Conservation (phyloP, 1,284 basidiomycete genomes). For the Rhodotorula mucilaginosa region DNA sequence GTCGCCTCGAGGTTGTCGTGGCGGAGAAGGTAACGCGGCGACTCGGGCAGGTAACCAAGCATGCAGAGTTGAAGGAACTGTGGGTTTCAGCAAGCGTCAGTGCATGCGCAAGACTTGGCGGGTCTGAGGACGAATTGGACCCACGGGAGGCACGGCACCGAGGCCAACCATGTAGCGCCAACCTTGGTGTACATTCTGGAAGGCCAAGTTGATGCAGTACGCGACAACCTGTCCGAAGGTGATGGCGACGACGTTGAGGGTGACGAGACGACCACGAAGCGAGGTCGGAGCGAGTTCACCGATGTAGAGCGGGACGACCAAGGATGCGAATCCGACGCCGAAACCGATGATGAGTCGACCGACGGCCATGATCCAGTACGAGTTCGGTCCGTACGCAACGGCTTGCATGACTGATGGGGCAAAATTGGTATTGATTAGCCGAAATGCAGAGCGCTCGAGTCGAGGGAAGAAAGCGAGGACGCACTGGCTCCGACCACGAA, state of each 20-base stretch:
- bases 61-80: slow-evolving; percentile 59
- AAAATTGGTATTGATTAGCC: not conserved
- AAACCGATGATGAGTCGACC: slow-evolving; percentile 69
- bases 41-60: slow-evolving; percentile 70
- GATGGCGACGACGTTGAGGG: slow-evolving; percentile 49
- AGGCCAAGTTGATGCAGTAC: slow-evolving; percentile 55
- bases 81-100: slow-evolving; percentile 47
- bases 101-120: not conserved
- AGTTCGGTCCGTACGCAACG: slow-evolving; percentile 58
- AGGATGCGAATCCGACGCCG: slow-evolving; percentile 48
- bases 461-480: not conserved
- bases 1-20: slow-evolving; percentile 58
- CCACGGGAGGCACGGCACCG: slow-evolving; percentile 36
- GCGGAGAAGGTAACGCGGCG: slow-evolving; percentile 69
- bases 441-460: no score
- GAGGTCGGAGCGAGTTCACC: slow-evolving; percentile 73
- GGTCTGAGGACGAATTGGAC: not conserved
- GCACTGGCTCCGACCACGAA: slow-evolving; percentile 67
- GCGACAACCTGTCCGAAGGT: slow-evolving; percentile 45
- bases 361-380: slow-evolving; percentile 70
- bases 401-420: slow-evolving; percentile 54
- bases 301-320: slow-evolving; percentile 61
- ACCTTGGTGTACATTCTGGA: slow-evolving; percentile 62
- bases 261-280: slow-evolving; percentile 71
- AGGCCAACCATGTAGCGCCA: slow-evolving; percentile 75